Percentiles rank a stretch among this genome's conserved stretches.
phyloP scores from a whole-genome alignment of 1,284 basidiomycete species.

The Gomphus bonarii region DNA sequence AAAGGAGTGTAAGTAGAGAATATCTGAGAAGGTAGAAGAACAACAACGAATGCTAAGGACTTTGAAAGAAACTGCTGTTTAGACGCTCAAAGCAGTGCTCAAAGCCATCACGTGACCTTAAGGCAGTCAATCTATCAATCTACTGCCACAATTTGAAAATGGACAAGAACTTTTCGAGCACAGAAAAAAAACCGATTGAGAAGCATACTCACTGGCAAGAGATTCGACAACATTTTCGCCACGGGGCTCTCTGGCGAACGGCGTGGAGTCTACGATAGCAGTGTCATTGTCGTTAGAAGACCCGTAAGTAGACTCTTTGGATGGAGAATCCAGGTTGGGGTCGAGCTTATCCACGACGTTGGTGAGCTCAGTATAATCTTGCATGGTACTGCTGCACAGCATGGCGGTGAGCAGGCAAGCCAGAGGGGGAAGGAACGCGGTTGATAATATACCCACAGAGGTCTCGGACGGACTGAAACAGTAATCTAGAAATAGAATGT shows the following conservation, averaged over 20 bases:
- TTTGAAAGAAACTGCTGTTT: not conserved
- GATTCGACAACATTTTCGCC: not conserved
- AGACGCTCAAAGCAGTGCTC: not conserved
- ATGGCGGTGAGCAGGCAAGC: not conserved
- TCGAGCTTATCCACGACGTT: not conserved
- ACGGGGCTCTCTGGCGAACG: not conserved
- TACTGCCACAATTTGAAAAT: not conserved
- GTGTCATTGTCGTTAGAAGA: not conserved
- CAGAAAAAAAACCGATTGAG: not conserved
- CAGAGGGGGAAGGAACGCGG: not conserved
- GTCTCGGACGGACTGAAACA: not conserved
- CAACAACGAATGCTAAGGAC: not conserved
- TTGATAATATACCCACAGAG: not conserved
- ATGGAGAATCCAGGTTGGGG: not conserved
- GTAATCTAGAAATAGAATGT: not conserved
- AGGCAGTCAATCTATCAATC: not conserved
- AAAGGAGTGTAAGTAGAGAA: conserved; percentile 1
- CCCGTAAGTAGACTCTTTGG: not conserved
- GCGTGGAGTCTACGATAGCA: not conserved
- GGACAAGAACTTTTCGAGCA: not conserved
- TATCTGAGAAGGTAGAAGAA: not conserved
- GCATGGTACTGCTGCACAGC: not conserved
- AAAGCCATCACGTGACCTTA: not conserved
- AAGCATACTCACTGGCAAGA: not conserved
- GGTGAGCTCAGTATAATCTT: not conserved